A percentile compares a stretch with the other conserved stretches of the same genome.
Conservation (phyloP, 768 basidiomycete genomes). For the Chiua virens region DNA sequence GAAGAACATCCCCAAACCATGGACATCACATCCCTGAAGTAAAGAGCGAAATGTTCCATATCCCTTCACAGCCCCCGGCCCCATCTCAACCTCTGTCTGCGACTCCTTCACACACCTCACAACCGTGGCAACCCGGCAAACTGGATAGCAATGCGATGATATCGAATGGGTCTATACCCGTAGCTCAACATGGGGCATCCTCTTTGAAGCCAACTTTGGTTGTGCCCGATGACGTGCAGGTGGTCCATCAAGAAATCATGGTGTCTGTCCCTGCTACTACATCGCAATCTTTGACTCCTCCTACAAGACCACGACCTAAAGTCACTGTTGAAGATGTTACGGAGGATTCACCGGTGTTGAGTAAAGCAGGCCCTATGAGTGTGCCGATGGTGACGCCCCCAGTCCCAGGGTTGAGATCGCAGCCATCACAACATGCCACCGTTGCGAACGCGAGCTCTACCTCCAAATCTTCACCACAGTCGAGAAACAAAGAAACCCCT, state of each 20-base stretch:
- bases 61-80: constrained; percentile 7
- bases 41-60: constrained; percentile 27
- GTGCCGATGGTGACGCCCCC: constrained; percentile 2
- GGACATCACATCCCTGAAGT: constrained; percentile 10
- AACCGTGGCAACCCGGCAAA: constrained; percentile 8
- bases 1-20: neutral
- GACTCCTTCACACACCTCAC: neutral
- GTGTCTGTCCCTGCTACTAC: constrained; percentile 6
- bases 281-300: constrained; percentile 5
- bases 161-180: neutral
- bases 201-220: neutral
- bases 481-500: constrained; percentile 18
- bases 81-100: neutral
- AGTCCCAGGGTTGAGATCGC: constrained; percentile 9
- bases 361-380: constrained; percentile 9
- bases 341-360: constrained; percentile 20
- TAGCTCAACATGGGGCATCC: constrained; percentile 6
- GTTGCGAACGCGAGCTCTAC: neutral
- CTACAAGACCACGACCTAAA: constrained; percentile 21
- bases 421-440: constrained; percentile 4
- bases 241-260: constrained; percentile 12
- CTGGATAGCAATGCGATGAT: neutral
- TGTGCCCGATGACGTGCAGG: constrained; percentile 8
- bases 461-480: constrained; percentile 23
- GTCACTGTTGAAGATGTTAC: constrained; percentile 30